Evolutionary conservation across 306 rosid species (phyloP).

Genomic region (Cyamopsis tetragonoloba): DNA sequence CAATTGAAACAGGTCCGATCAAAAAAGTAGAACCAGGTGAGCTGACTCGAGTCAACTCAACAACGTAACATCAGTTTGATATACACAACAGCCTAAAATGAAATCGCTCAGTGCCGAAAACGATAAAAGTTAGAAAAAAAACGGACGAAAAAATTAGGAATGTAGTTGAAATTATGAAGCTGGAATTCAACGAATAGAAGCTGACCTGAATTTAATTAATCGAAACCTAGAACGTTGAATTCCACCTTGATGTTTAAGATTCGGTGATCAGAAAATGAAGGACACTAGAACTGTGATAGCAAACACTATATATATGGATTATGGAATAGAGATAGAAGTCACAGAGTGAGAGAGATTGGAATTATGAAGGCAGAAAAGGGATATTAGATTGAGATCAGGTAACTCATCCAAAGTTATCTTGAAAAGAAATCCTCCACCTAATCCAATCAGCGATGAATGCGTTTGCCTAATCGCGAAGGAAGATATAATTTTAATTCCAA

Average conservation of each 20-base stretch:
- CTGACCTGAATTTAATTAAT: too few species aligned
- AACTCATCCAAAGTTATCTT: not conserved
- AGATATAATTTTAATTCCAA: not conserved
- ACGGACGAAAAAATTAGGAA: not conserved
- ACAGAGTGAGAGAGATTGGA: too few species aligned
- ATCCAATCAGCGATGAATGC: too few species aligned
- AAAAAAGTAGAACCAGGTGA: too few species aligned
- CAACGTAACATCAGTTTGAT: not conserved
- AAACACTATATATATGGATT: not conserved
- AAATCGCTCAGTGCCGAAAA: too few species aligned
- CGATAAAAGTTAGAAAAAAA: not conserved
- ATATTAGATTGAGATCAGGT: not conserved
- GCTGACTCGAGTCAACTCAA: slow-evolving; percentile 24
- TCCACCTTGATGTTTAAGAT: not conserved
- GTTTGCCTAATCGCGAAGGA: not conserved
- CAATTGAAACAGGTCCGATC: not conserved
- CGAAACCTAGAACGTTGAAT: too few species aligned
- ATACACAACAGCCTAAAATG: not conserved
- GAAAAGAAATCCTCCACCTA: not conserved
- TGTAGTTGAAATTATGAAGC: not conserved
- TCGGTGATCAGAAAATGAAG: not conserved
- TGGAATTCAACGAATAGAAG: not conserved
- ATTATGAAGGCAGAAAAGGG: not conserved
- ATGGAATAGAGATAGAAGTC: not conserved
- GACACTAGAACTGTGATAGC: not conserved